phyloP scores from a whole-genome alignment of 2,329 filamentous ascomycete genomes.

The Curvularia hawaiiensis region DNA sequence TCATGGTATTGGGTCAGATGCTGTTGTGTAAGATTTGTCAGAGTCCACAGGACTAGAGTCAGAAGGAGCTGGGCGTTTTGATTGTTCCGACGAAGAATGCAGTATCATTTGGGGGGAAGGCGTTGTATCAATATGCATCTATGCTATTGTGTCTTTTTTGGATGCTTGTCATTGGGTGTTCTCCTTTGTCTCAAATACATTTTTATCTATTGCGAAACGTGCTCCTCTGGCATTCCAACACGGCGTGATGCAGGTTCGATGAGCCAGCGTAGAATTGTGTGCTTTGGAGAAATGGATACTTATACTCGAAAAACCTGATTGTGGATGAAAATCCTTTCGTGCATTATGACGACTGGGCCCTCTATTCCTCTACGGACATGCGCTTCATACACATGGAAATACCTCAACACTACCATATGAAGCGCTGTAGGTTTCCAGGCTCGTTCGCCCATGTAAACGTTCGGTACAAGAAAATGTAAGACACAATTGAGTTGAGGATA shows the following conservation, averaged over 20 bases:
- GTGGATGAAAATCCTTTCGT: background rate
- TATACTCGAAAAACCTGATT: background rate
- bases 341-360: background rate
- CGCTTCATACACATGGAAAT: background rate
- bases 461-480: slow-evolving; percentile 71
- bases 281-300: background rate
- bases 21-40: background rate
- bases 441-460: slow-evolving; percentile 72
- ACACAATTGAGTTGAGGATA: slow-evolving; percentile 67
- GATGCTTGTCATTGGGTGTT: background rate
- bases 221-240: background rate
- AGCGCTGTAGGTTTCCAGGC: slow-evolving; percentile 68
- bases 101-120: background rate
- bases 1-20: background rate
- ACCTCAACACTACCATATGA: slow-evolving; percentile 63
- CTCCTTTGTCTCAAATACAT: background rate
- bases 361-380: background rate
- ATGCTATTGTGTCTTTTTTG: background rate
- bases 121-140: slow-evolving; percentile 4
- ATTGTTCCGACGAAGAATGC: background rate
- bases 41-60: background rate
- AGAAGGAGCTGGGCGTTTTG: slow-evolving; percentile 3
- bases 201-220: background rate
- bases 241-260: background rate
- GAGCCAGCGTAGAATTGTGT: background rate